Evolutionary conservation across 2,329 filamentous ascomycete species (phyloP), one percentile per base, ranked within the genome.

Genomic region (Diaporthe citriasiana): DNA sequence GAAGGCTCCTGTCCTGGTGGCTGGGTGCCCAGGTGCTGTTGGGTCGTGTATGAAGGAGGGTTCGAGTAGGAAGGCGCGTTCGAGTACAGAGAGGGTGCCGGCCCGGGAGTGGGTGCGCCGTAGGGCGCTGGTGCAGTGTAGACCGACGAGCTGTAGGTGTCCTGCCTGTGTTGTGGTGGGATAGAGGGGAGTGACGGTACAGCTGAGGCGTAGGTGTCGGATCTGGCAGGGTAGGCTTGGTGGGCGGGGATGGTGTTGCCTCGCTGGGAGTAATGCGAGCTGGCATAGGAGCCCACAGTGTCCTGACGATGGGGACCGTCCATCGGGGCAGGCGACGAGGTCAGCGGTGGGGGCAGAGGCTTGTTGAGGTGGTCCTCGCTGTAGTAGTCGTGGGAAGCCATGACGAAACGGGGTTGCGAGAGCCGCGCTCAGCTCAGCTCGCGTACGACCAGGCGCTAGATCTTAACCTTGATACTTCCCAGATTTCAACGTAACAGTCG

Each of bases 321-420:
- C 74, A 75, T 75, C 30, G 74, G 72, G 27, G 72, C 74, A 15
- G 74, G 74, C 47, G 74, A 75, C 27, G 74, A 33, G 19, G 40
- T 75, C 38, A 75, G 42, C n/a, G 72, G 72, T 50, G 72, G 72
- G 51, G 71, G 74, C 19, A 75, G 72, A 30, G 74, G 74, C 71
- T 74, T 75, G 53, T 75, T 75, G 10, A 75, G 74, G 27, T 75
- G 74, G 53, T 80, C 79, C 74, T 77, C 78, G 71, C 69, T 77
- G 79, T 93, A 93, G 83, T 94, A 94, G 78, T 93, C 89, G 84
- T 91, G 89, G 76, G 89, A 86, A 57, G 90, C 88, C 91, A 93
- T 92, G 78, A 70, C 85, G 72, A 35, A 70, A 45, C 13, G 42
- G n/a, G 59, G 38, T 74, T 74, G 72, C 53, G 68, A 51, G 38